Percentiles rank a stretch among this genome's conserved stretches.
These are phyloP conservation scores for Leonotis leonurus DNA, from an alignment of 257 asterid genomes.

Conservation along the genomic window DNA sequence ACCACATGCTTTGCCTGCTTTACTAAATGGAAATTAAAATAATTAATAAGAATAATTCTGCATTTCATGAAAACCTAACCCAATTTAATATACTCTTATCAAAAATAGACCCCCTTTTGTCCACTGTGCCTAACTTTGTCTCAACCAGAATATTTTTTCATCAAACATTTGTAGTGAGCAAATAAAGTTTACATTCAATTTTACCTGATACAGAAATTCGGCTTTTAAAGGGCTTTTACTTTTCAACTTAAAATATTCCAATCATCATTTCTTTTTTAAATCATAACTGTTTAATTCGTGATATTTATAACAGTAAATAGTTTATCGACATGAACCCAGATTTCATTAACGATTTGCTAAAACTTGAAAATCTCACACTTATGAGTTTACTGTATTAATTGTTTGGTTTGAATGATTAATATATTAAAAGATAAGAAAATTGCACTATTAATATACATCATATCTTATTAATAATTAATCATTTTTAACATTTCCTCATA, in stretches of 20 bases:
- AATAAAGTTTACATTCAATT: constrained; percentile 30
- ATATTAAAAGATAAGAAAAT: too few species aligned
- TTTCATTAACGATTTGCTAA: too few species aligned
- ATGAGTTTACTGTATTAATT: too few species aligned
- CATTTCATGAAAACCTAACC: constrained; percentile 21
- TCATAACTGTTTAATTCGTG: too few species aligned
- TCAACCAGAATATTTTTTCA: constrained; percentile 28
- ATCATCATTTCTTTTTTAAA: background rate
- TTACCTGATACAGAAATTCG: constrained; percentile 21
- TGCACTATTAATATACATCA: too few species aligned
- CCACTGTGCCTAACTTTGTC: constrained; percentile 42
- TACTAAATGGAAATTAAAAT: background rate
- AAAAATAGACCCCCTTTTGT: background rate
- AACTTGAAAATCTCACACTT: too few species aligned
- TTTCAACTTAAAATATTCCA: background rate
- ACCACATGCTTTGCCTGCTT: background rate
- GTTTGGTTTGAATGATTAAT: too few species aligned
- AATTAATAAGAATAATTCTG: constrained; percentile 11
- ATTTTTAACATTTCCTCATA: too few species aligned
- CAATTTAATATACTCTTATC: constrained; percentile 5
- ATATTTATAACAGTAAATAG: too few species aligned
- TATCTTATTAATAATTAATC: too few species aligned
- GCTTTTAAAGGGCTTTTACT: constrained; percentile 5
- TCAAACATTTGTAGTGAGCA: constrained; percentile 33
- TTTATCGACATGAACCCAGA: too few species aligned